Conservation (phyloP, 2,329 filamentous ascomycete genomes). For the Nothomitra cinnamomea region DNA sequence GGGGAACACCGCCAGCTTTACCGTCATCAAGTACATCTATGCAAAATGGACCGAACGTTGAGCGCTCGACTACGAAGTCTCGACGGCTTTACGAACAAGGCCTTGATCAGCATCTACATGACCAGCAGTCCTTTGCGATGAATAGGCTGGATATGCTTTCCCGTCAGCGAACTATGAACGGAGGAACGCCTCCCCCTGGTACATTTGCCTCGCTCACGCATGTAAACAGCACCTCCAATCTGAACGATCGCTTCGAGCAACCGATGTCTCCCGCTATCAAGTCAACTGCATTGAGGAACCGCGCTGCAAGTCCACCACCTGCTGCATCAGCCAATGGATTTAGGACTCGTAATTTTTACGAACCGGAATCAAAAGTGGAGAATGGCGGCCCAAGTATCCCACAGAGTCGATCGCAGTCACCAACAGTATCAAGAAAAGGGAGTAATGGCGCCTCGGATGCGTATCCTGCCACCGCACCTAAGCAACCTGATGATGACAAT, state of each 20-base stretch:
- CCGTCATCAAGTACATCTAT: slow-evolving; percentile 14
- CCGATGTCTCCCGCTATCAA: background rate
- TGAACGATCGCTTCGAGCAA: slow-evolving; percentile 33
- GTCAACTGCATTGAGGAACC: slow-evolving; percentile 12
- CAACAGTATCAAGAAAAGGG: slow-evolving; percentile 22
- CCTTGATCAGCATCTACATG: slow-evolving; percentile 60
- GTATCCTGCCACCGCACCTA: slow-evolving; percentile 44
- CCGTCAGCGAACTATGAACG: slow-evolving; percentile 35
- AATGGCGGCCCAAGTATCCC: slow-evolving; percentile 18
- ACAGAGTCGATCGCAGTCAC: slow-evolving; percentile 9
- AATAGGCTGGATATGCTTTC: slow-evolving; percentile 67
- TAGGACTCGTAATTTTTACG: slow-evolving; percentile 21
- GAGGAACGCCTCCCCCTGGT: slow-evolving; percentile 30
- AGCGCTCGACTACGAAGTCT: slow-evolving; percentile 51
- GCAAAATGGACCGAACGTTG: slow-evolving; percentile 23
- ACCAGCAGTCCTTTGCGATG: slow-evolving; percentile 60
- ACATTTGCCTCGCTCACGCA: slow-evolving; percentile 26
- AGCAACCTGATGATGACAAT: background rate
- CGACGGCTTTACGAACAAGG: slow-evolving; percentile 70
- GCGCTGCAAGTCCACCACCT: slow-evolving; percentile 26
- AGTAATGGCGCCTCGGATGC: slow-evolving; percentile 31
- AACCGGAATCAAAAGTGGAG: slow-evolving; percentile 19
- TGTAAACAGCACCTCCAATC: slow-evolving; percentile 47
- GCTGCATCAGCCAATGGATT: slow-evolving; percentile 22
- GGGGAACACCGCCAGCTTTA: slow-evolving; percentile 19